A percentile compares a stretch with the other conserved stretches of the same genome.
phyloP scores from a whole-genome alignment of 2,329 filamentous ascomycete species.

The Aspergillus jensenii region DNA sequence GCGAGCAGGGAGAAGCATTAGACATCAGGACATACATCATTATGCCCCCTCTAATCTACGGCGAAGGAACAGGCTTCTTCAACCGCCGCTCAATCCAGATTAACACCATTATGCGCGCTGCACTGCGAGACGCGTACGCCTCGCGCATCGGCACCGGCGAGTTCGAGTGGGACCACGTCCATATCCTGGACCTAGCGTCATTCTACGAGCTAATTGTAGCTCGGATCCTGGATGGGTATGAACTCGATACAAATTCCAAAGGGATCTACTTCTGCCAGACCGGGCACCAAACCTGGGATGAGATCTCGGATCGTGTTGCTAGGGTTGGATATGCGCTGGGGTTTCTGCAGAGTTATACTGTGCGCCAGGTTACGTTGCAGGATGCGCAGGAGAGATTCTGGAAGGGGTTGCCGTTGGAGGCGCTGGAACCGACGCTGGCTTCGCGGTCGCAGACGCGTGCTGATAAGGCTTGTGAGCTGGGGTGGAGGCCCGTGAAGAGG shows the following conservation, averaged over 20 bases:
- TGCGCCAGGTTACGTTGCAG: not conserved
- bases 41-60: slow-evolving; percentile 51
- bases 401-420: not conserved
- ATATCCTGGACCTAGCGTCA: slow-evolving; percentile 45
- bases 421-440: not conserved
- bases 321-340: not conserved
- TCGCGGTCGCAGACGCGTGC: not conserved
- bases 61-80: slow-evolving; percentile 32
- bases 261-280: slow-evolving; percentile 43
- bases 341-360: not conserved
- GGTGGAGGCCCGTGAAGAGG: too few species aligned
- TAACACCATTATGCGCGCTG: slow-evolving; percentile 33
- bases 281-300: slow-evolving; percentile 40
- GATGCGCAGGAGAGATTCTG: not conserved
- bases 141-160: slow-evolving; percentile 39
- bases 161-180: slow-evolving; percentile 48
- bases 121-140: slow-evolving; percentile 31
- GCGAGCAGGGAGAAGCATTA: slow-evolving; percentile 39
- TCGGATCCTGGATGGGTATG: slow-evolving; percentile 19
- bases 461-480: too few species aligned
- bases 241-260: slow-evolving; percentile 27
- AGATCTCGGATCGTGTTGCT: slow-evolving; percentile 3
- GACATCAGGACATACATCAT: slow-evolving; percentile 49
- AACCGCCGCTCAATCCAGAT: slow-evolving; percentile 43
- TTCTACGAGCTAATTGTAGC: slow-evolving; percentile 43